A percentile compares a stretch with the other conserved stretches of the same genome.
phyloP scores from a whole-genome alignment of 2,329 filamentous ascomycete species.

The Phialophora expanda region DNA sequence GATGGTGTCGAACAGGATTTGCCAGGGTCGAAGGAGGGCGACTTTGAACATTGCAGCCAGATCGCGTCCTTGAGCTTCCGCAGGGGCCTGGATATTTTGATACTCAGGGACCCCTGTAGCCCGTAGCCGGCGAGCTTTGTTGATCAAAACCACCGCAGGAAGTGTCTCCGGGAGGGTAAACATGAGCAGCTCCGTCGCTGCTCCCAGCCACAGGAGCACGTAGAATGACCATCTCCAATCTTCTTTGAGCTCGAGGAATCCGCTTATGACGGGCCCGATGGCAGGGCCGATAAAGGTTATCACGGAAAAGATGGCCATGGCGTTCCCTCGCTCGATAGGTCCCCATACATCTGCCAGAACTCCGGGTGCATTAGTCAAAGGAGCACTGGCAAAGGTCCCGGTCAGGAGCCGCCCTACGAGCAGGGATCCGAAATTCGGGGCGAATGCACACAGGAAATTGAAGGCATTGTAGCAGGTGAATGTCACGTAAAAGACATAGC shows the following conservation, averaged over 20 bases:
- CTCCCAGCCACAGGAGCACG: constrained; percentile 50
- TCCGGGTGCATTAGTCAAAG: constrained; percentile 53
- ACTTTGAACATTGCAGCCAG: constrained; percentile 57
- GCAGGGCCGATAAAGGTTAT: constrained; percentile 62
- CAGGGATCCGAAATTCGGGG: constrained; percentile 59
- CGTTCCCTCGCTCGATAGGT: constrained; percentile 58
- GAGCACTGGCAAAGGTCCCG: constrained; percentile 60
- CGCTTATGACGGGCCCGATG: constrained; percentile 60
- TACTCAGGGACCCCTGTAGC: constrained; percentile 57
- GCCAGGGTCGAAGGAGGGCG: constrained; percentile 55
- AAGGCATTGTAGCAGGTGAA: constrained; percentile 53
- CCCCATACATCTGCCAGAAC: constrained; percentile 62
- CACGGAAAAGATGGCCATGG: constrained; percentile 60
- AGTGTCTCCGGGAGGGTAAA: constrained; percentile 66
- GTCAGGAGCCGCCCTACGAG: constrained; percentile 62
- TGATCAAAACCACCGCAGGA: constrained; percentile 56
- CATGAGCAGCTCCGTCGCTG: constrained; percentile 51
- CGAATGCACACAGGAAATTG: constrained; percentile 61
- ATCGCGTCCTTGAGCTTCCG: constrained; percentile 55
- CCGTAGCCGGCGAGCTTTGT: constrained; percentile 61
- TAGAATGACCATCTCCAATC: constrained; percentile 55
- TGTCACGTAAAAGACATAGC: constrained; percentile 56
- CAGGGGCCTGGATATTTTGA: constrained; percentile 58
- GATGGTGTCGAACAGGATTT: constrained; percentile 59
- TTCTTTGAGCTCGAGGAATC: constrained; percentile 62